These are phyloP conservation scores for Prosopis cineraria DNA, from an alignment of 306 rosid species.

Conservation along the genomic window DNA sequence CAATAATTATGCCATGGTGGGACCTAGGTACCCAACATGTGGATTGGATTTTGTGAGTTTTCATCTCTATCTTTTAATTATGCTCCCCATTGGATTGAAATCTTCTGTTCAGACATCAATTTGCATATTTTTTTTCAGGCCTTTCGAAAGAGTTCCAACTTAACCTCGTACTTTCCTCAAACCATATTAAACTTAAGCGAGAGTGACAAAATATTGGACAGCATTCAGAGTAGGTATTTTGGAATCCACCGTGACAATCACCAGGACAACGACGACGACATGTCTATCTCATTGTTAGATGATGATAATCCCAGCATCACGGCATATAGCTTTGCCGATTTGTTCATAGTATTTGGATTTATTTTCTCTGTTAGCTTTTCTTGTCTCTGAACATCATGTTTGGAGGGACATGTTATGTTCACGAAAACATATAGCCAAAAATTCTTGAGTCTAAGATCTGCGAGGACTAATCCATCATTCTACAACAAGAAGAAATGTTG, in stretches of 20 bases:
- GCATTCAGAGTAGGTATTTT: slow-evolving; percentile 5
- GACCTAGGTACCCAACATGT: slow-evolving; percentile 11
- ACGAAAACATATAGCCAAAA: background rate
- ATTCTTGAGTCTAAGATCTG: background rate
- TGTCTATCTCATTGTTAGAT: background rate
- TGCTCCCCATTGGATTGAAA: too few relatives aligned
- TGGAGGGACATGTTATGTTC: background rate
- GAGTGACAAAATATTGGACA: background rate
- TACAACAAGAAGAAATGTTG: background rate
- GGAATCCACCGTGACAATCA: too few relatives aligned
- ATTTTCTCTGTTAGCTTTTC: slow-evolving; percentile 5
- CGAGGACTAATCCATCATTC: background rate
- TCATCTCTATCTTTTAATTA: background rate
- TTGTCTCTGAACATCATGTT: slow-evolving; percentile 16
- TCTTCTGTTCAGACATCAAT: too few relatives aligned
- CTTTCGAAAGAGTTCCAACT: background rate
- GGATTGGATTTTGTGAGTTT: slow-evolving; percentile 42
- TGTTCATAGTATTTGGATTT: slow-evolving; percentile 19
- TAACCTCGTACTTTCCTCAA: slow-evolving; percentile 29
- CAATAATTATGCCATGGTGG: slow-evolving; percentile 5
- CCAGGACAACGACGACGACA: too few relatives aligned
- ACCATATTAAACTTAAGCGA: slow-evolving; percentile 4
- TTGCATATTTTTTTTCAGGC: slow-evolving; percentile 13
- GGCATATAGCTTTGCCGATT: slow-evolving; percentile 25
- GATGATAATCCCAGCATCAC: background rate